These are phyloP conservation scores for Vigna angularis DNA, from an alignment of 306 rosid species.

Conservation along the genomic window DNA sequence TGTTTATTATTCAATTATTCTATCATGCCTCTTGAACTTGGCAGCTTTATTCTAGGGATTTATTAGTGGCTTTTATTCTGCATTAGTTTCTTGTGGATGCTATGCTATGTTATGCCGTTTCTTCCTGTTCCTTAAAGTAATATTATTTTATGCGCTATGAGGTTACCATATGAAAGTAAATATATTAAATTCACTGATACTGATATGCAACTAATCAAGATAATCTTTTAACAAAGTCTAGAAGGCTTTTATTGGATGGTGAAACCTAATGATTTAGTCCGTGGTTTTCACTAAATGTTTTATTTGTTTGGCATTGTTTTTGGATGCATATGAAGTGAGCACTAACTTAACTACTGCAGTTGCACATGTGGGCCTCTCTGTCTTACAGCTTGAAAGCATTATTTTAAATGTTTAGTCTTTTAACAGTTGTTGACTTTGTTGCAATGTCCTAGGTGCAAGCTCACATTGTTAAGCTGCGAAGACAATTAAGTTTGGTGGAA, in stretches of 20 bases:
- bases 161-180: slow-evolving; percentile 22
- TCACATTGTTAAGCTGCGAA: slow-evolving; percentile 83
- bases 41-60: background rate
- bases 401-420: slow-evolving; percentile 4
- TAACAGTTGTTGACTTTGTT: slow-evolving; percentile 42
- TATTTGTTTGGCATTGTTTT: slow-evolving; percentile 29
- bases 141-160: slow-evolving; percentile 15
- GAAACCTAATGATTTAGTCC: slow-evolving; percentile 12
- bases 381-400: slow-evolving; percentile 6
- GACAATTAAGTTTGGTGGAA: slow-evolving; percentile 83
- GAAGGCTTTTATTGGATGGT: slow-evolving; percentile 32
- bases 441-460: slow-evolving; percentile 81
- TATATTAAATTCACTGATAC: slow-evolving; percentile 28
- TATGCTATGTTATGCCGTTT: slow-evolving; percentile 21
- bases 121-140: slow-evolving; percentile 14
- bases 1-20: slow-evolving; percentile 37
- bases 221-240: slow-evolving; percentile 27
- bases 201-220: slow-evolving; percentile 28
- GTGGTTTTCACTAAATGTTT: slow-evolving; percentile 9
- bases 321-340: slow-evolving; percentile 34
- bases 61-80: slow-evolving; percentile 24
- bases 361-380: slow-evolving; percentile 35
- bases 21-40: slow-evolving; percentile 10
- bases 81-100: slow-evolving; percentile 20
- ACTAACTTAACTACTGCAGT: slow-evolving; percentile 11